These are phyloP conservation scores for Colletotrichum eleusines DNA, from an alignment of 2,329 filamentous ascomycete genomes.

Conservation along the genomic window DNA sequence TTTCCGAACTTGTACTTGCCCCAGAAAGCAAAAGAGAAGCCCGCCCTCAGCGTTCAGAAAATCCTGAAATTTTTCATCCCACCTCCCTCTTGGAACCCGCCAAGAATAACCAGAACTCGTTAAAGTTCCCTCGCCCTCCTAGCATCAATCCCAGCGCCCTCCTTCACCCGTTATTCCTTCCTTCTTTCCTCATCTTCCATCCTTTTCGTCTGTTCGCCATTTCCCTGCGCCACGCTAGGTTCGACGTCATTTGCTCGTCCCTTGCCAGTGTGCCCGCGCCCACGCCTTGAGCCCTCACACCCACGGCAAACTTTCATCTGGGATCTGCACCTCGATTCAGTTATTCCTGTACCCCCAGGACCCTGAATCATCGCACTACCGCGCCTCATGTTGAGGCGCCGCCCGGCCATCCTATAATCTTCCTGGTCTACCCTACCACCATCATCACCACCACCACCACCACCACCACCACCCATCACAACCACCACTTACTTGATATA, in stretches of 20 bases:
- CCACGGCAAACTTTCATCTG: constrained; percentile 8
- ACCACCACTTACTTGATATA: constrained; percentile 24
- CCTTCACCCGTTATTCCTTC: constrained; percentile 15
- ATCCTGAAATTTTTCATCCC: constrained; percentile 39
- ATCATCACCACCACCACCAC: neutral
- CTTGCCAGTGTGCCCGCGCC: neutral
- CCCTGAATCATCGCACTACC: constrained; percentile 36
- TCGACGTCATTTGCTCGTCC: constrained; percentile 41
- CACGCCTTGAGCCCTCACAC: neutral
- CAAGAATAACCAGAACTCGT: constrained; percentile 38
- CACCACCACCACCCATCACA: constrained; percentile 16
- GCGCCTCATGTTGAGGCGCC: constrained; percentile 39
- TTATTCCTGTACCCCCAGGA: constrained; percentile 40
- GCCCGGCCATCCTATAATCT: constrained; percentile 42
- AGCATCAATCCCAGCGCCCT: constrained; percentile 31
- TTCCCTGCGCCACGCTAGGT: constrained; percentile 41
- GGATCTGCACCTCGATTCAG: constrained; percentile 36
- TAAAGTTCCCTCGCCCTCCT: constrained; percentile 37
- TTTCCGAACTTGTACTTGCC: neutral
- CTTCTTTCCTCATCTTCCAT: constrained; percentile 1
- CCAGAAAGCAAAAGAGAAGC: constrained; percentile 22
- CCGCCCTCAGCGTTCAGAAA: constrained; percentile 35
- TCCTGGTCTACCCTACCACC: constrained; percentile 24
- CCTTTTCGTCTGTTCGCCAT: constrained; percentile 20
- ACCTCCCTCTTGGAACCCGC: constrained; percentile 34